Evolutionary conservation across 2,329 filamentous ascomycete genomes (phyloP), one percentile per base, ranked within the genome.

Genomic region (Phialocephala sp.): DNA sequence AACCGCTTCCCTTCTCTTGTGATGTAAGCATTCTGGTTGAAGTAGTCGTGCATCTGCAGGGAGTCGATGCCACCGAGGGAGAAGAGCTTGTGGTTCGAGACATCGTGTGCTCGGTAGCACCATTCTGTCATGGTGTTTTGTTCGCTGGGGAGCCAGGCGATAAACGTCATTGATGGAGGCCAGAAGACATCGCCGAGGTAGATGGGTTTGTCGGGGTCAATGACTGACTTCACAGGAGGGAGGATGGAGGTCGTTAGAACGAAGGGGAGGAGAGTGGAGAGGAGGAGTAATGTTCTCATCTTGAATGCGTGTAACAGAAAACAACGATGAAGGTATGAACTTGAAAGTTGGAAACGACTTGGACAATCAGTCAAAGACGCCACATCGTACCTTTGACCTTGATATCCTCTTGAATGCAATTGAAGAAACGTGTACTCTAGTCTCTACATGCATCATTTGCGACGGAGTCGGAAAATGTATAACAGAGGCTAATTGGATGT

Each of bases 101-200:
- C 60, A 18, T 72, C 71, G 36, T 63, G 62, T 1, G 71, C 69
- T 24, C 36, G 61, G 61, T 65, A 67, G 64, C 73, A 75, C 73
- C 73, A 75, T 63, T 70, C 68, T 36, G 65, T 66, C 2, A 64
- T 62, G 6, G 59, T 55, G 20, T 68, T 62, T 15, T 63, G 36
- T n/a, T 64, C 59, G 20, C 59, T 62, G 22, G 73, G 69, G 0
- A 70, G 68, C 69, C 73, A 75, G 50, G 73, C 73, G 1, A 74
- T 52, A 50, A 74, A 68, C 8, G 66, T 71, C 72, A 74, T 71
- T n/a, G 66, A 62, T 35, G 73, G 73, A 2, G 73, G 71, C 61
- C 64, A 71, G 66, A 75, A 75, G 36, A 72, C 68, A 24, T 74
- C 67, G 57, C 72, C 73, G 8, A 75, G 65, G 60, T 74, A 73